phyloP scores from a whole-genome alignment of 1,284 basidiomycete species.

The Pulveroboletus sp. region DNA sequence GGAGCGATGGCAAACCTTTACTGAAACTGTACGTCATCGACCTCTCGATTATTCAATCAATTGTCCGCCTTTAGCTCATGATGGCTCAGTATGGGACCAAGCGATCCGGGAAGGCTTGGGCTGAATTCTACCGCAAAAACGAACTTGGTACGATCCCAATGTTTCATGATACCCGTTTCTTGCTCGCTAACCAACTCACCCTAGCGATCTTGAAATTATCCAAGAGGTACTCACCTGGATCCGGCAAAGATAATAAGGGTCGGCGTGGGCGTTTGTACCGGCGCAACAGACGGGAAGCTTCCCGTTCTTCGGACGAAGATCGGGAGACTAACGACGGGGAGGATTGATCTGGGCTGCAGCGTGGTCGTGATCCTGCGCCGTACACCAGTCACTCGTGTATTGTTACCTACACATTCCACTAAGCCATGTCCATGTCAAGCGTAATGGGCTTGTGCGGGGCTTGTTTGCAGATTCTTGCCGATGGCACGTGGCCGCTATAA shows the following conservation, averaged over 20 bases:
- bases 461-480: conserved; percentile 11
- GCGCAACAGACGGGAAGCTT: conserved; percentile 12
- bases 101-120: conserved; percentile 55
- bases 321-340: conserved; percentile 22
- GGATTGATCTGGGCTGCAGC: neutral
- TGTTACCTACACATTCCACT: conserved; percentile 4
- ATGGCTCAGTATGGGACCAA: conserved; percentile 37
- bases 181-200: conserved; percentile 4
- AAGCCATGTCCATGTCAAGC: conserved; percentile 1
- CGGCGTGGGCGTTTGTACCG: conserved; percentile 23
- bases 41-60: neutral
- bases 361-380: neutral
- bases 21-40: conserved; percentile 40
- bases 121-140: conserved; percentile 51
- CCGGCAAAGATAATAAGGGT: conserved; percentile 6
- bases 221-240: conserved; percentile 14
- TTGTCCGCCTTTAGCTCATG: conserved; percentile 2
- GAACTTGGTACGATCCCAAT: conserved; percentile 41
- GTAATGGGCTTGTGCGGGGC: conserved; percentile 8
- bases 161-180: conserved; percentile 1
- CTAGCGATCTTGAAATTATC: conserved; percentile 27
- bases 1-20: conserved; percentile 52
- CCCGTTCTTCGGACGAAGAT: conserved; percentile 12
- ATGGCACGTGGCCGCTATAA: conserved; percentile 29
- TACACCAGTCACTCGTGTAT: neutral